Percentiles rank a stretch among this genome's conserved stretches.
Evolutionary conservation across 768 basidiomycete genomes (phyloP).

Genomic region (Mycena vulgaris): DNA sequence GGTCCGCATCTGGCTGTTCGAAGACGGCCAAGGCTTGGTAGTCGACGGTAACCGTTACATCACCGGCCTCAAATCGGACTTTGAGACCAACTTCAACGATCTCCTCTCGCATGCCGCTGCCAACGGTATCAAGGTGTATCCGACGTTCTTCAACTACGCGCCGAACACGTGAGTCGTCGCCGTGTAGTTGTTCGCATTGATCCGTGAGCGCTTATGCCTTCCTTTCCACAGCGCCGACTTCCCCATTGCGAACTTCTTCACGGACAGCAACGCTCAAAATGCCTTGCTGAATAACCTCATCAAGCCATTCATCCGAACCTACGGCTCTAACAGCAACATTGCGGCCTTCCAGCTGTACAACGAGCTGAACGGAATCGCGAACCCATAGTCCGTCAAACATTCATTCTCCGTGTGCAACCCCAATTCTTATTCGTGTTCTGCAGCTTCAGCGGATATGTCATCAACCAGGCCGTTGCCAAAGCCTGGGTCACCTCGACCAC

Average conservation of each 20-base stretch:
- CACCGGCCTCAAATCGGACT: slow-evolving; percentile 7
- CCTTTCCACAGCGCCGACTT: slow-evolving; percentile 2
- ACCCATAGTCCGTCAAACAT: slow-evolving; percentile 4
- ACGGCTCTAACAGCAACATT: slow-evolving; percentile 6
- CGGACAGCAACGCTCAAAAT: slow-evolving; percentile 8
- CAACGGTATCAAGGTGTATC: slow-evolving; percentile 3
- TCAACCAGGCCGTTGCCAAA: slow-evolving; percentile 9
- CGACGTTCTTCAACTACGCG: slow-evolving; percentile 6
- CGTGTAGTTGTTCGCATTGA: slow-evolving; percentile 1
- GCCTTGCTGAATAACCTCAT: slow-evolving; percentile 6
- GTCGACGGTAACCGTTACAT: slow-evolving; percentile 2
- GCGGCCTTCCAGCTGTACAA: slow-evolving; percentile 6
- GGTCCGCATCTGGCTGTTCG: slow-evolving; percentile 13
- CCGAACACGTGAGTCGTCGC: slow-evolving; percentile 4
- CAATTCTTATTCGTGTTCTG: not conserved
- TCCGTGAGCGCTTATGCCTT: slow-evolving; percentile 4
- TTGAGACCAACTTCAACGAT: slow-evolving; percentile 3
- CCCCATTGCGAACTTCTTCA: slow-evolving; percentile 6
- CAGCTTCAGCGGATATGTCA: slow-evolving; percentile 9
- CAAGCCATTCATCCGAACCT: slow-evolving; percentile 2
- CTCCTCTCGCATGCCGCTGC: slow-evolving; percentile 5
- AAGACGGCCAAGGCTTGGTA: slow-evolving; percentile 14
- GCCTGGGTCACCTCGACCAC: slow-evolving; percentile 7
- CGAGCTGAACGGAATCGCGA: slow-evolving; percentile 7
- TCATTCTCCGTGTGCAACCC: slow-evolving; percentile 7